These are phyloP conservation scores for Penicillium antarcticum DNA, from an alignment of 495 filamentous ascomycete species.

Conservation along the genomic window DNA sequence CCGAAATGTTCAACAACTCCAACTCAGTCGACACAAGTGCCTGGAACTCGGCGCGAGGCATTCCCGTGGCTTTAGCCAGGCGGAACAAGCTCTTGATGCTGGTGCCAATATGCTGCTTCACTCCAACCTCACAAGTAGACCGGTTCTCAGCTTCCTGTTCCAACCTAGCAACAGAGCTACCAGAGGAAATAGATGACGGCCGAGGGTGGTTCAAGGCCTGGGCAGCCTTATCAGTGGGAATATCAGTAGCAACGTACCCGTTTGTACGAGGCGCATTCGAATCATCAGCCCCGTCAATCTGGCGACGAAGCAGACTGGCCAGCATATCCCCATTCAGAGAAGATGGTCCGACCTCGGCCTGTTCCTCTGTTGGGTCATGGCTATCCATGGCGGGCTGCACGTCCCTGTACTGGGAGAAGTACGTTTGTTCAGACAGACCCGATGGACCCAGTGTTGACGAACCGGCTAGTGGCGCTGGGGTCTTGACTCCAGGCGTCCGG, in stretches of 20 bases:
- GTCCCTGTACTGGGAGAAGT: constrained; percentile 81
- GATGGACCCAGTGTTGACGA: constrained; percentile 32
- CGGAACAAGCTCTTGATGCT: constrained; percentile 87
- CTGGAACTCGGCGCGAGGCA: constrained; percentile 82
- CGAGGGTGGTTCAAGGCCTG: constrained; percentile 40
- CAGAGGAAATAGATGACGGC: constrained; percentile 50
- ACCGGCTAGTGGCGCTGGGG: constrained; percentile 49
- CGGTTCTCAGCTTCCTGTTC: constrained; percentile 63
- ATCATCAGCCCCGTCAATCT: constrained; percentile 17
- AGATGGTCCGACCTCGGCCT: constrained; percentile 45
- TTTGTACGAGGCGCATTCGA: constrained; percentile 19
- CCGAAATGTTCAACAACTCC: constrained; percentile 71
- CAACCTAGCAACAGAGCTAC: constrained; percentile 60
- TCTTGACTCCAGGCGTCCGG: constrained; percentile 68
- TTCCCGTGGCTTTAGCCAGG: constrained; percentile 73
- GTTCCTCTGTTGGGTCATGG: constrained; percentile 71
- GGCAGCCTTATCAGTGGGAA: constrained; percentile 18
- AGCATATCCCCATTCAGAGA: constrained; percentile 53
- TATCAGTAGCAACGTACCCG: constrained; percentile 17
- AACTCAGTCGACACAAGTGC: constrained; percentile 75
- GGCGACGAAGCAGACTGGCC: constrained; percentile 33
- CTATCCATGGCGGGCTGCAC: constrained; percentile 91
- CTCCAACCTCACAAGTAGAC: constrained; percentile 69
- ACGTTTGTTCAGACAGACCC: constrained; percentile 41
- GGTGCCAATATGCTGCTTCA: constrained; percentile 85